Evolutionary conservation across 495 filamentous ascomycete genomes (phyloP).

Genomic region (Trichoderma erinaceum): DNA sequence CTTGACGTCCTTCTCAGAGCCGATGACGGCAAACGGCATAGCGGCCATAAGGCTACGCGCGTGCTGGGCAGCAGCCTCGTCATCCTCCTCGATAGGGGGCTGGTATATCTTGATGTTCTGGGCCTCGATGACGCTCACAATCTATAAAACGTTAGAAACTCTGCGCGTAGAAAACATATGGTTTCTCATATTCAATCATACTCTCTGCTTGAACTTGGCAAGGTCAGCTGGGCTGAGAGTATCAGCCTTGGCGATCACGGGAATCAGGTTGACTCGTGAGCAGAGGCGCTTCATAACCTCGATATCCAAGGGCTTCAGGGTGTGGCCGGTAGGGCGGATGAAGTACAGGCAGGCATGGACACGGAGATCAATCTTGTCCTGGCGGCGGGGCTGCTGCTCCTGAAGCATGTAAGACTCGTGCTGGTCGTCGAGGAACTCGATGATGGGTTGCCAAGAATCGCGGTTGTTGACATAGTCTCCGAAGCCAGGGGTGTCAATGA

Average conservation of each 20-base stretch:
- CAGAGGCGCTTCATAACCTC: slow-evolving; percentile 99
- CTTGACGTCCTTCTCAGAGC: slow-evolving; percentile 98
- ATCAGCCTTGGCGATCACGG: slow-evolving; percentile 96
- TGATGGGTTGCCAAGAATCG: slow-evolving; percentile 99
- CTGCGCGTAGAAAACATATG: not conserved
- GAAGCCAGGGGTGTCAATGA: slow-evolving; percentile 98
- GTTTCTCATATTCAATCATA: slow-evolving; percentile 32
- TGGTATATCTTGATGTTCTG: slow-evolving; percentile 99
- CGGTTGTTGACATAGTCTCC: slow-evolving; percentile 99
- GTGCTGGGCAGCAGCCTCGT: slow-evolving; percentile 90
- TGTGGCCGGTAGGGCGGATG: slow-evolving; percentile 96
- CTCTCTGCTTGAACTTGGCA: slow-evolving; percentile 86
- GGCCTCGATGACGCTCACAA: slow-evolving; percentile 90
- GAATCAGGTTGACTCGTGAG: slow-evolving; percentile 95
- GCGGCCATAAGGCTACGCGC: slow-evolving; percentile 89
- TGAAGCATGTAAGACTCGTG: slow-evolving; percentile 99
- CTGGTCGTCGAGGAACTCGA: slow-evolving; percentile 99
- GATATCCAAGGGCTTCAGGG: slow-evolving; percentile 95
- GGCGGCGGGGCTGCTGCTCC: slow-evolving; percentile 96
- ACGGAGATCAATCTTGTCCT: slow-evolving; percentile 98
- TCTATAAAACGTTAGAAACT: slow-evolving; percentile 48
- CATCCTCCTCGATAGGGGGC: slow-evolving; percentile 94
- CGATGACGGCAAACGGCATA: slow-evolving; percentile 98
- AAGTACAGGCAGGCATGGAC: slow-evolving; percentile 98
- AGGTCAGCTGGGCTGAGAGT: slow-evolving; percentile 90